A percentile compares a stretch with the other conserved stretches of the same genome.
These are phyloP conservation scores for Circinella minor DNA, from an alignment of 371 early-diverging fungal genomes.

Conservation along the genomic window DNA sequence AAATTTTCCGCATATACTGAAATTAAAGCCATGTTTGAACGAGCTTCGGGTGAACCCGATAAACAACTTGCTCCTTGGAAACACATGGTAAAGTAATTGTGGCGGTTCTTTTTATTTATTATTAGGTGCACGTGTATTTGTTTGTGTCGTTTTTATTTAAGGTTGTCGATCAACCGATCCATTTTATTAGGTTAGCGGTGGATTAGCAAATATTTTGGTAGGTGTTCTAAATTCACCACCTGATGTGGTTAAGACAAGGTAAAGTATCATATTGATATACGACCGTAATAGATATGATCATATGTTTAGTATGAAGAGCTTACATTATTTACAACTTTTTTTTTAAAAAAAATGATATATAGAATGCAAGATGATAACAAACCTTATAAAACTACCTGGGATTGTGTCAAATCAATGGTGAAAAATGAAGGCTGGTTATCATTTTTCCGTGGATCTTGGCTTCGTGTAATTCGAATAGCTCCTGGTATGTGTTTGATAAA, in stretches of 20 bases:
- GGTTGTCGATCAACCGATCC: background rate
- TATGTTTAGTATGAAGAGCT: too few species aligned
- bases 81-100: constrained; percentile 37
- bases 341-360: background rate
- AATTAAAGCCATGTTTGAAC: constrained; percentile 49
- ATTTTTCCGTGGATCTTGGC: constrained; percentile 54
- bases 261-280: background rate
- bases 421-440: constrained; percentile 47
- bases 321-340: background rate
- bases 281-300: too few species aligned
- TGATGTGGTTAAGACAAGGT: constrained; percentile 53
- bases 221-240: constrained; percentile 58
- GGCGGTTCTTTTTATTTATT: background rate
- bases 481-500: constrained; percentile 36
- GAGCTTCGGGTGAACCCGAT: constrained; percentile 27
- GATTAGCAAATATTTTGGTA: constrained; percentile 55
- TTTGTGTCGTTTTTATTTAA: background rate
- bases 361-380: constrained; percentile 59
- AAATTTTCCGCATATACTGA: constrained; percentile 55
- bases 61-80: constrained; percentile 47
- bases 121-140: background rate
- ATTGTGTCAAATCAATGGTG: constrained; percentile 45
- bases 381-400: constrained; percentile 44
- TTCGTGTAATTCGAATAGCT: constrained; percentile 58
- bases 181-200: constrained; percentile 40